These are phyloP conservation scores for Scheffersomyces ergatensis DNA, from an alignment of 805 yeast genomes.

Conservation along the genomic window DNA sequence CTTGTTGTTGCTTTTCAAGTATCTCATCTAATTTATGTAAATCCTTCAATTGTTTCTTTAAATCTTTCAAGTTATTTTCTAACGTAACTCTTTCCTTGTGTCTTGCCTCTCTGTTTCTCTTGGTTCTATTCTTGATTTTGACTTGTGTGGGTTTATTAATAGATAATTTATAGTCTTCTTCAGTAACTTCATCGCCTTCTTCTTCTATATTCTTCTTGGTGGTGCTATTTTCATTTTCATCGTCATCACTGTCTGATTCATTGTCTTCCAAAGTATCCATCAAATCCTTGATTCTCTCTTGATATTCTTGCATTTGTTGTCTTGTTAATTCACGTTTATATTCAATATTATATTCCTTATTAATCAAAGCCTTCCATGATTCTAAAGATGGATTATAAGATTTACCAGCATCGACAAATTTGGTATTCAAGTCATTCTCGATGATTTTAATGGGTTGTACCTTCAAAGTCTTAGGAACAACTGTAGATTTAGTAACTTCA, in stretches of 20 bases:
- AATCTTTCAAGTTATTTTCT: conserved; percentile 52
- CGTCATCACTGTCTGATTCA: conserved; percentile 38
- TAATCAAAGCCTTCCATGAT: conserved; percentile 74
- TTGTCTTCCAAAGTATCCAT: conserved; percentile 61
- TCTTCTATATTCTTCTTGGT: conserved; percentile 31
- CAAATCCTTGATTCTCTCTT: conserved; percentile 60
- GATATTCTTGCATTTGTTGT: conserved; percentile 58
- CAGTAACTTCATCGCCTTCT: conserved; percentile 26
- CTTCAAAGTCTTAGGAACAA: conserved; percentile 54
- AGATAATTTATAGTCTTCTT: conserved; percentile 50
- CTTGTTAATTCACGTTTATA: conserved; percentile 65
- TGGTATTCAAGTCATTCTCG: conserved; percentile 35
- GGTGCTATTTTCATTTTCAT: conserved; percentile 36
- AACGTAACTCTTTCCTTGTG: conserved; percentile 59
- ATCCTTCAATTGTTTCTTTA: conserved; percentile 61
- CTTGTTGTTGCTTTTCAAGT: conserved; percentile 14
- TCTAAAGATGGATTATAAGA: conserved; percentile 89
- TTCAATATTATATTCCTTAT: conserved; percentile 64
- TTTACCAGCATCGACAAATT: conserved; percentile 77
- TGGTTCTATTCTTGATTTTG: conserved; percentile 73
- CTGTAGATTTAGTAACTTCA: conserved; percentile 12
- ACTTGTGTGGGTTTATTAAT: conserved; percentile 65
- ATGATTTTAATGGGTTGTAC: conserved; percentile 53
- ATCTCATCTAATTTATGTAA: conserved; percentile 40
- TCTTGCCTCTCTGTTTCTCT: conserved; percentile 68